A percentile compares a stretch with the other conserved stretches of the same genome.
Evolutionary conservation across 2,329 filamentous ascomycete species (phyloP).

Genomic region (Paecilomyces sp.): DNA sequence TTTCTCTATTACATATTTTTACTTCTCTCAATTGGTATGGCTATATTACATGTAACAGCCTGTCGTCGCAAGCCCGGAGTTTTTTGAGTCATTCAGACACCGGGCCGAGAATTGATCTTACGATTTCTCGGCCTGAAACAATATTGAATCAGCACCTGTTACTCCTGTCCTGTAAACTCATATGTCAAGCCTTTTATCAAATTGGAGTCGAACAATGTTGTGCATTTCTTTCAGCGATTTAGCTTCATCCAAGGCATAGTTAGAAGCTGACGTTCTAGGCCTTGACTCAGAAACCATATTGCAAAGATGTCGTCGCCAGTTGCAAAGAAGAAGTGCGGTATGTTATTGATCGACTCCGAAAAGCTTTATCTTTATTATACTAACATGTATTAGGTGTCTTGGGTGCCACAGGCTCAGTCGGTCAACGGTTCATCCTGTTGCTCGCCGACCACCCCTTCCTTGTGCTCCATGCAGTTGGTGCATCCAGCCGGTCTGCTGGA

Average conservation of each 20-base stretch:
- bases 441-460: conserved; percentile 83
- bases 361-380: not conserved
- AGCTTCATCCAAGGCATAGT: not conserved
- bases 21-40: conserved; percentile 3
- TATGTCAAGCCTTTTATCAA: not conserved
- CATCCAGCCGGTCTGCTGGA: conserved; percentile 79
- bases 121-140: not conserved
- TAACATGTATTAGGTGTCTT: conserved; percentile 56
- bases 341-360: conserved; percentile 3
- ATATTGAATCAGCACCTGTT: not conserved
- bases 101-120: not conserved
- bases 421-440: conserved; percentile 90
- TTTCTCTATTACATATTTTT: conserved; percentile 3
- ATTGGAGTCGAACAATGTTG: not conserved
- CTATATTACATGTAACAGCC: not conserved
- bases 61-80: not conserved
- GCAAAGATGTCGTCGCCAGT: conserved; percentile 22
- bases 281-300: conserved; percentile 10
- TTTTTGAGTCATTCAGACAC: not conserved
- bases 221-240: not conserved
- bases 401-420: conserved; percentile 88
- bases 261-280: not conserved
- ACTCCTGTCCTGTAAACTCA: not conserved
- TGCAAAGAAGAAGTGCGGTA: conserved; percentile 36
- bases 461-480: conserved; percentile 79